Base-by-base conservation (phyloP, 768 basidiomycete species). In the Trametes gibbosa region DNA sequence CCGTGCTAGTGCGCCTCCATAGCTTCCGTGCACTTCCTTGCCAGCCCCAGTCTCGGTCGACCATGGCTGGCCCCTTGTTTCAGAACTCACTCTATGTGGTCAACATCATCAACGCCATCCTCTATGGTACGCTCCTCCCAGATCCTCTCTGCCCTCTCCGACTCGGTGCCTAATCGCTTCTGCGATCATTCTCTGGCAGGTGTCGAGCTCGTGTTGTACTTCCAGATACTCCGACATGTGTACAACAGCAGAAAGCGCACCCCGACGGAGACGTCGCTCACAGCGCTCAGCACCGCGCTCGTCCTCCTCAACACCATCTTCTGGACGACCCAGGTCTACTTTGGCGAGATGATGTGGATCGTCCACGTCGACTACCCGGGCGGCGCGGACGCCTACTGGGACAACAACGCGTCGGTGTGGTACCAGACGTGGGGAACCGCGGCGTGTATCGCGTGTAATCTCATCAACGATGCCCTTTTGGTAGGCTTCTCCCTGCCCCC, bases 401-500 rank as follows among this genome's bases (percentile, higher is more conserved):
- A 50, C 7, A 39, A 61, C 29, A 48, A 74, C 50, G 42, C 58
- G 13, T 61, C 68, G 0, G 62, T 63, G 0, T 72, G 73, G 67
- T 71, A 69, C 61, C 67, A 69, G 54, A 72, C 69, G 3, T 51
- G 70, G 46, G 72, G 73, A 4, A 37, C 41, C 1, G 25, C 61
- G 3, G 50, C 61, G 19, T 37, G 16, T 29, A 48, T 63, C 12
- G 19, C 70, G 19, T 50, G 73, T 21, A 72, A 75, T 6, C 67
- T 77, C 13, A 57, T 78, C 63, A 72, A 70, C 13, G 76, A 77
- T 42, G 76, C 62, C 0, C 53, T 79, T 40, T 66, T 80, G 62
- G 78, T 80, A 25, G 2, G 63, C 41, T 17, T 17, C 35, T 17
- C 27, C 5, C 5, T 19, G 8, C 16, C 34, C 13, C 29, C 10